phyloP scores from a whole-genome alignment of 495 filamentous ascomycete species.

The Penicillium cataractarum region DNA sequence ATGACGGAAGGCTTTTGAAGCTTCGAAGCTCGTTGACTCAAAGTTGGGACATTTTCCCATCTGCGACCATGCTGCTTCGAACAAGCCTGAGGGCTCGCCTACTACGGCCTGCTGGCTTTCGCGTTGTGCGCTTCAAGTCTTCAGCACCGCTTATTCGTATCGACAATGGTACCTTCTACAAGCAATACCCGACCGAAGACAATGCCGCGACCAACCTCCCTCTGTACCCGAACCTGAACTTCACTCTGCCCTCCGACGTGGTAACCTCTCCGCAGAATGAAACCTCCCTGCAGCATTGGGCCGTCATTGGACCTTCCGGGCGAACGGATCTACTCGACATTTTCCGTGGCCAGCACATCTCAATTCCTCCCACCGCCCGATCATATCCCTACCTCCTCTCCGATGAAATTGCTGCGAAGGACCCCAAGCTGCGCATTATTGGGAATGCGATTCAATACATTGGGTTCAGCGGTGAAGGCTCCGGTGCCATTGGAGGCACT shows the following conservation, averaged over 20 bases:
- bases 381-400: slow-evolving; percentile 75
- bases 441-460: slow-evolving; percentile 77
- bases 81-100: slow-evolving; percentile 17
- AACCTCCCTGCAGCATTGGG: slow-evolving; percentile 62
- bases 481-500: slow-evolving; percentile 57
- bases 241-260: slow-evolving; percentile 61
- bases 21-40: neutral
- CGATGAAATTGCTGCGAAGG: slow-evolving; percentile 58
- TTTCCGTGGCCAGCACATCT: slow-evolving; percentile 72
- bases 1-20: slow-evolving; percentile 4
- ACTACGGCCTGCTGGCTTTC: slow-evolving; percentile 5
- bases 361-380: slow-evolving; percentile 70
- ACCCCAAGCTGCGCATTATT: slow-evolving; percentile 58
- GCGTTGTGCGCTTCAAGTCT: slow-evolving; percentile 14
- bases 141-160: slow-evolving; percentile 69
- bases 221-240: slow-evolving; percentile 68
- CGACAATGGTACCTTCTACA: slow-evolving; percentile 77
- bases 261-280: slow-evolving; percentile 12
- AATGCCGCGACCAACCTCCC: slow-evolving; percentile 52
- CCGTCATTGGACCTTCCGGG: slow-evolving; percentile 70
- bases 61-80: slow-evolving; percentile 22
- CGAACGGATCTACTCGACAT: slow-evolving; percentile 79
- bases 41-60: neutral
- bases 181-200: slow-evolving; percentile 66
- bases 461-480: slow-evolving; percentile 69